Base-by-base conservation (phyloP, 202 grass and related monocot species). In the Miscanthus sacchariflorus region DNA sequence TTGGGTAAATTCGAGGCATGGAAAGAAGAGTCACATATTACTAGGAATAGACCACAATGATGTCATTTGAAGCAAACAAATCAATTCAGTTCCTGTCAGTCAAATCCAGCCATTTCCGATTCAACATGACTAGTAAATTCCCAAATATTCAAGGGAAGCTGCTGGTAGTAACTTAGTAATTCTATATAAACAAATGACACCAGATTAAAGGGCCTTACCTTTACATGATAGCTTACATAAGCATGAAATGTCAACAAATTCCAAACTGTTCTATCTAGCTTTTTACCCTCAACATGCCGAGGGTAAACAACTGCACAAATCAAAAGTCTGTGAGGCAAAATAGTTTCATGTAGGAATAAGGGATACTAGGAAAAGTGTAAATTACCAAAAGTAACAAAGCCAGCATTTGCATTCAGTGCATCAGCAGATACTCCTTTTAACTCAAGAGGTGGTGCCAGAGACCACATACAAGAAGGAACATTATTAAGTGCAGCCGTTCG, bases 311-410 rank as follows among this genome's bases (percentile, higher is more conserved):
- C 97, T 99, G 90, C 77, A 85, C 45, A 80, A 91, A 90, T 59
- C 63, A 89, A 50, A 79, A 80, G 76, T 50, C 2, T 68, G 24
- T 90, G 63, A 87, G 80, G 30, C 65, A 83, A 77, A 45, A 28
- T 68, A 56, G 59, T 49, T 45, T 61, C 78, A 80, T 78, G 82
- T 27, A 76, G 10, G 46, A 70, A 88, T 9, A 88, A 50, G 19
- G 42, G 7, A 88, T 64, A 73, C 1, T 25, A 72, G 42, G 17
- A 40, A 71, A 79, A 77, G 74, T 21, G n/a, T 14, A 59, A 44
- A 89, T 99, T 96, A 99, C 97, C 97, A 72, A 99, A 99, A 82
- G 97, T 96, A 92, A 99, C 92, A 85, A 99, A 99, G 70, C 97
- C 97, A 18, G 97, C 93, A 88, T 99, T 99, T 92, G 97, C 88